A percentile compares a stretch with the other conserved stretches of the same genome.
These are phyloP conservation scores for Blastomyces gilchristii DNA, from an alignment of 2,329 filamentous ascomycete species.

Conservation along the genomic window DNA sequence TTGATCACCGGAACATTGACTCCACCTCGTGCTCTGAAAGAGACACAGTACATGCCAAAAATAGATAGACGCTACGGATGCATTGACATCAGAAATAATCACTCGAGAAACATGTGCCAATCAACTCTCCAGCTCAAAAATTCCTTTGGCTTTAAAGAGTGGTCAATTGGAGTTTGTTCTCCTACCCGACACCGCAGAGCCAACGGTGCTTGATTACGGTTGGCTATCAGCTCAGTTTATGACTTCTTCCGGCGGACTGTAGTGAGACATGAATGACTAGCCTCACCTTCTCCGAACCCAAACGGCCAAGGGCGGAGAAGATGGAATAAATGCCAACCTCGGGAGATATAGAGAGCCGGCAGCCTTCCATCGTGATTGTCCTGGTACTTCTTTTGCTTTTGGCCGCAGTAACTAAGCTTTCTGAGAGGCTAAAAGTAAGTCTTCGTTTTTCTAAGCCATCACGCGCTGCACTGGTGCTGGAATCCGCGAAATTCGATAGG, in stretches of 20 bases:
- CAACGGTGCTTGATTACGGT: not conserved
- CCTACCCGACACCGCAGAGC: not conserved
- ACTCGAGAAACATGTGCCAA: not conserved
- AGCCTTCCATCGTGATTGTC: not conserved
- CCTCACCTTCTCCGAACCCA: not conserved
- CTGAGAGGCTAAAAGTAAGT: not conserved
- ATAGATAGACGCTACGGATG: not conserved
- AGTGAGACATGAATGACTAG: not conserved
- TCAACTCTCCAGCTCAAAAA: not conserved
- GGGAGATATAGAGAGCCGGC: not conserved
- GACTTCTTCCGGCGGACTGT: not conserved
- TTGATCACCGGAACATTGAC: not conserved
- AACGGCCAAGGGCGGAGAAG: not conserved
- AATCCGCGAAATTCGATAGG: not conserved
- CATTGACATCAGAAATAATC: not conserved
- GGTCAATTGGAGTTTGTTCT: not conserved
- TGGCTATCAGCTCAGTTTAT: not conserved
- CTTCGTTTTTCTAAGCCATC: not conserved
- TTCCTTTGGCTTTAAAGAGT: not conserved
- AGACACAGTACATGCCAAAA: not conserved
- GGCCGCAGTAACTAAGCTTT: not conserved
- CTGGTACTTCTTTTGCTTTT: not conserved
- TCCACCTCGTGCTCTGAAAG: not conserved
- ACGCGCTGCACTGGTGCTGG: not conserved
- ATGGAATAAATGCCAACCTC: not conserved